Base-by-base conservation (phyloP, 495 filamentous ascomycete species). In the Darksidea phi region DNA sequence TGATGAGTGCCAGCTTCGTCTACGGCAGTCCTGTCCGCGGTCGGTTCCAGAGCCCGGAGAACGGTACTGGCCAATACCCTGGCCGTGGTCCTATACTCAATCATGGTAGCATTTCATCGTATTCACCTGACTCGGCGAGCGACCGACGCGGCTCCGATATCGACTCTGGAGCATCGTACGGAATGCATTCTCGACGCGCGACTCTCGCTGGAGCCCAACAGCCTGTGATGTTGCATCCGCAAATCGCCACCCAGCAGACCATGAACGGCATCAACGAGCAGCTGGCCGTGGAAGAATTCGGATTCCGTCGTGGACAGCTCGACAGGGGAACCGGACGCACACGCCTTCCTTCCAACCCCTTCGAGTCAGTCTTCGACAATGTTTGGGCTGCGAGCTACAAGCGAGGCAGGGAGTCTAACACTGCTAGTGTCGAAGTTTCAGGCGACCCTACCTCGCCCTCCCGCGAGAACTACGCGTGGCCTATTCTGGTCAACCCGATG, bases 261-360 rank as follows among this genome's bases (percentile, higher is more conserved):
- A 42, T 55, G 18, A n/a, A 13, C 18, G 18, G 23, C 11, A 17
- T 55, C 12, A 34, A 36, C 36, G 52, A 55, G 38, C 11, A 11
- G 11, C 17, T 18, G 2, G 21, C 25, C 36, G 36, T 43, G 11
- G 32, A 55, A 38, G 52, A 55, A 15, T 55, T 43, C 15, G 52
- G 34, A 10, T 42, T 46, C 38, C 52, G 52, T 17, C 18, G 38
- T 26, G 52, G 52, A 2, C 38, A 55, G 15, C 37, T 43, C 25
- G 52, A 55, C 25, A 17, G 38, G 1, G 37, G 23, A 11, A 24
- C 41, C 11, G 36, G 17, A 7, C 37, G 38, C 11, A 21, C 41
- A n/a, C 52, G 52, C 12, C 12, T 42, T 11, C 38, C 52, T 0
- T 20, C 36, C 37, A 55, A 55, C 15, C 52, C 52, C 12, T 55